phyloP scores from a whole-genome alignment of 805 yeast species.

The Candida pseudofarinosa region DNA sequence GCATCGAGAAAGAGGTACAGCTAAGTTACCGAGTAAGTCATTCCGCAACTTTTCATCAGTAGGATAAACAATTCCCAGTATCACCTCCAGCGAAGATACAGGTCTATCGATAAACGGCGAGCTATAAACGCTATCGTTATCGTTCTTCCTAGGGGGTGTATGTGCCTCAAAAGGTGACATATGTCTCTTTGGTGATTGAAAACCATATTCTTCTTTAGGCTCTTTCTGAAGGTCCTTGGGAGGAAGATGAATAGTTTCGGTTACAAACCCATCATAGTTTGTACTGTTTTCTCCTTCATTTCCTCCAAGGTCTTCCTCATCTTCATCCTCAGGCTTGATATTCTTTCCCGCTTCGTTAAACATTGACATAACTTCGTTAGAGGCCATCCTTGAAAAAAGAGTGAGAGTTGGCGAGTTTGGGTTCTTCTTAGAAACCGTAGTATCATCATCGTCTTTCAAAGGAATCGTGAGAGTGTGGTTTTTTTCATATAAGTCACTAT shows the following conservation, averaged over 20 bases:
- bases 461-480: slow-evolving; percentile 42
- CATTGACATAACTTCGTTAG: slow-evolving; percentile 70
- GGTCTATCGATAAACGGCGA: slow-evolving; percentile 46
- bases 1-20: slow-evolving; percentile 29
- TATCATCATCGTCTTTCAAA: slow-evolving; percentile 32
- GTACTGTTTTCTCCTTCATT: slow-evolving; percentile 24
- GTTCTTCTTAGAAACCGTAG: slow-evolving; percentile 12
- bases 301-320: slow-evolving; percentile 8
- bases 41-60: slow-evolving; percentile 38
- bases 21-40: slow-evolving; percentile 33
- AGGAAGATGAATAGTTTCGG: slow-evolving; percentile 39
- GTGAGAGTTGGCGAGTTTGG: slow-evolving; percentile 77
- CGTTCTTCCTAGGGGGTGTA: slow-evolving; percentile 25
- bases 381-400: slow-evolving; percentile 67
- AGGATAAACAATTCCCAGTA: slow-evolving; percentile 30
- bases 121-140: slow-evolving; percentile 25
- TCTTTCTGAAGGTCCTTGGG: slow-evolving; percentile 2
- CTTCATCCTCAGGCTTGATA: slow-evolving; percentile 28
- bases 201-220: slow-evolving; percentile 3
- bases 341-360: slow-evolving; percentile 53
- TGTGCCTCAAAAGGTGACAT: slow-evolving; percentile 7
- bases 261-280: slow-evolving; percentile 43
- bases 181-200: not conserved
- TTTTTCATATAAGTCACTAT: not conserved
- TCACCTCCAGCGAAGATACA: slow-evolving; percentile 1